Conservation (phyloP, 805 yeast species). For the Candida sanyiensis region DNA sequence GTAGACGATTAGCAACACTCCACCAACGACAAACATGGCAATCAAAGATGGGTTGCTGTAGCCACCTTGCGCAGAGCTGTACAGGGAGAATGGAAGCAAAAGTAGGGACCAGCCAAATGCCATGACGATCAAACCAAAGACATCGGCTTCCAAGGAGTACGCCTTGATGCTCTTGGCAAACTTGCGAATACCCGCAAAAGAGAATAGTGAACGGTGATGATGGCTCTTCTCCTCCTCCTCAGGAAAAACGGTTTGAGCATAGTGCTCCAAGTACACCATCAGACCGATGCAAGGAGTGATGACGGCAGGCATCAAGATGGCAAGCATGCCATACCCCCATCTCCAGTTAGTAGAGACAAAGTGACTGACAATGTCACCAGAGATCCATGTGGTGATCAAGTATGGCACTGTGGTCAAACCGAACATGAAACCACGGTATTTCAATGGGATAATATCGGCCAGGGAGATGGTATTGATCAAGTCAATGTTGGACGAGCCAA, state of each 20-base stretch:
- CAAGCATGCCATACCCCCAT: constrained; percentile 49
- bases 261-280: constrained; percentile 30
- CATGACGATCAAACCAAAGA: constrained; percentile 33
- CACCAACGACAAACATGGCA: constrained; percentile 40
- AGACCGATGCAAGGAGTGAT: constrained; percentile 30
- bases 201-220: no score
- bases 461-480: constrained; percentile 28
- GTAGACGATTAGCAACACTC: constrained; percentile 30
- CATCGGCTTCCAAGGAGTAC: constrained; percentile 32
- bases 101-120: constrained; percentile 36
- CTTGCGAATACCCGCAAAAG: no score
- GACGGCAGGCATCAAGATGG: constrained; percentile 39
- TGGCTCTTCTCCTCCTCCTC: constrained; percentile 2
- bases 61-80: constrained; percentile 28
- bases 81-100: constrained; percentile 35
- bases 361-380: constrained; percentile 30
- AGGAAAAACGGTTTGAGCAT: constrained; percentile 22
- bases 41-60: constrained; percentile 37
- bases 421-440: constrained; percentile 32
- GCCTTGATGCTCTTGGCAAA: constrained; percentile 7
- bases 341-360: constrained; percentile 35
- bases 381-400: constrained; percentile 34
- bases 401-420: constrained; percentile 35
- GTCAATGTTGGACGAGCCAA: constrained; percentile 33
- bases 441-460: constrained; percentile 33